Conservation (phyloP, 257 asterid species). For the Solanum pimpinellifolium region DNA sequence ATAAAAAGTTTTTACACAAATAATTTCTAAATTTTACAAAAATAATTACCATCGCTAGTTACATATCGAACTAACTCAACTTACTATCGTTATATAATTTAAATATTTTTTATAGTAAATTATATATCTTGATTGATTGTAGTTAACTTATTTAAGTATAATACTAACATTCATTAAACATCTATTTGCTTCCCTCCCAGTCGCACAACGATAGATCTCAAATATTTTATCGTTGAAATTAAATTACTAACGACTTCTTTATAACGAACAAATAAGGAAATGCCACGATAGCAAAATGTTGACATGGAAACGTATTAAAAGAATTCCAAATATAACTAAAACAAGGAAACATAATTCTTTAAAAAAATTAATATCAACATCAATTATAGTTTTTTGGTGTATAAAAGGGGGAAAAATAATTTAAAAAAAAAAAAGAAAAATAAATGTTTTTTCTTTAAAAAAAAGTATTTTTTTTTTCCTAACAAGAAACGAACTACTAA, state of each 20-base stretch:
- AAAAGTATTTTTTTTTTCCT: conserved; percentile 38
- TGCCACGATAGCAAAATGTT: background rate
- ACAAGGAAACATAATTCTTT: background rate
- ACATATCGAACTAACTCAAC: background rate
- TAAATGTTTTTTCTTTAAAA: background rate
- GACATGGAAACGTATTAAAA: background rate
- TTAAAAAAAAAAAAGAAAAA: background rate
- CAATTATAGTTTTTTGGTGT: background rate
- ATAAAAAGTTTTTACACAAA: too few relatives aligned
- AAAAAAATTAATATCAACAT: background rate
- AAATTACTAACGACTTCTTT: background rate
- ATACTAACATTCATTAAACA: background rate
- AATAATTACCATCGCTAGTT: too few relatives aligned
- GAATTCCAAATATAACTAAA: background rate
- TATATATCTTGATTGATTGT: background rate
- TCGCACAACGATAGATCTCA: background rate
- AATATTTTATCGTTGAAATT: background rate
- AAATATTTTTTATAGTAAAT: background rate
- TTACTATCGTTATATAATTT: background rate
- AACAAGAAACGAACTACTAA: conserved; percentile 31
- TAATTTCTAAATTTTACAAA: background rate
- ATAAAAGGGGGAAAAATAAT: background rate
- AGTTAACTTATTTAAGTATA: background rate
- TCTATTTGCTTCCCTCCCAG: background rate
- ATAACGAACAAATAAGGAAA: background rate